Percentiles rank a stretch among this genome's conserved stretches.
Evolutionary conservation across 495 filamentous ascomycete species (phyloP).

Genomic region (Pseudoneurospora amorphoporcata): DNA sequence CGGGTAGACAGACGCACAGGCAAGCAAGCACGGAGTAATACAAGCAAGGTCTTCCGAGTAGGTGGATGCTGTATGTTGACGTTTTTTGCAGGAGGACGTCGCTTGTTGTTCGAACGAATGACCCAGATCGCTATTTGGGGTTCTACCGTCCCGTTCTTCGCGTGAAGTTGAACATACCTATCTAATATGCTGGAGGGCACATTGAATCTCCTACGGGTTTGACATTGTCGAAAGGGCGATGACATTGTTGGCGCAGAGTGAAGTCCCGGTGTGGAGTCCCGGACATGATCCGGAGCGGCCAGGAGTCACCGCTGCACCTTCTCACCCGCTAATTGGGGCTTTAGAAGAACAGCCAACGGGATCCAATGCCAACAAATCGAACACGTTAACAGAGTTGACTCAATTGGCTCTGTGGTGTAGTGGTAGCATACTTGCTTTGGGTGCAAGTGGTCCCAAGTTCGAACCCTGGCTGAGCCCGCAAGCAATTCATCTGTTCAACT

Average conservation of each 20-base stretch:
- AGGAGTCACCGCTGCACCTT: not conserved
- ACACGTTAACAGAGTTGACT: not conserved
- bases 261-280: not conserved
- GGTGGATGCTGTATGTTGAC: not conserved
- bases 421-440: not conserved
- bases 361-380: not conserved
- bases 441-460: not conserved
- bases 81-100: not conserved
- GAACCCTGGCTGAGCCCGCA: not conserved
- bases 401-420: not conserved
- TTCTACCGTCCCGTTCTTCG: not conserved
- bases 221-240: not conserved
- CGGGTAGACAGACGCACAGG: not conserved
- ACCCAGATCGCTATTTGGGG: not conserved
- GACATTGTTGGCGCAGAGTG: not conserved
- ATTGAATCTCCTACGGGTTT: not conserved
- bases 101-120: not conserved
- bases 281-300: not conserved
- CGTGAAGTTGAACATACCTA: not conserved
- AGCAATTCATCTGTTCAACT: not conserved
- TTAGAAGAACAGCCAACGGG: not conserved
- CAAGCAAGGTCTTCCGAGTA: not conserved
- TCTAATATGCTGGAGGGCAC: not conserved
- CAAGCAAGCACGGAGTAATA: not conserved
- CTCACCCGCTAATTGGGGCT: not conserved